Conservation (phyloP, 495 filamentous ascomycete genomes). For the Halenospora varia region DNA sequence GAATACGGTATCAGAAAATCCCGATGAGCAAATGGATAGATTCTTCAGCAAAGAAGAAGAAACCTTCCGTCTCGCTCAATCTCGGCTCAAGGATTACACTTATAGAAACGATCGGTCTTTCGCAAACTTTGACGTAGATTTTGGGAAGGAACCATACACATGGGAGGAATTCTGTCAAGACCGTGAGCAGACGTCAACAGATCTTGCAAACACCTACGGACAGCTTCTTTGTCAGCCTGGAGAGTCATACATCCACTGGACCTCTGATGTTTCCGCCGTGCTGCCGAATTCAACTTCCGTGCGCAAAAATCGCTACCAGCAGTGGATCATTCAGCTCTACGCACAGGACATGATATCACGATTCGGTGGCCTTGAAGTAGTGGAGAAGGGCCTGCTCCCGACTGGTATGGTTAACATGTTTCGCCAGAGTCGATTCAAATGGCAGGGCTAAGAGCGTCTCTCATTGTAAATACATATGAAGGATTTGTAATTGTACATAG, state of each 20-base stretch:
- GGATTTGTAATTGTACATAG: too few species aligned
- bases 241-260: too few species aligned
- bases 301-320: too few species aligned
- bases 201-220: too few species aligned
- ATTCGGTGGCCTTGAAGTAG: slow-evolving; percentile 48
- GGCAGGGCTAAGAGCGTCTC: too few species aligned
- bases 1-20: slow-evolving; percentile 27
- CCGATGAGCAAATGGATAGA: slow-evolving; percentile 29
- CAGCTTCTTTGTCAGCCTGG: too few species aligned
- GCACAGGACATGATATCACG: slow-evolving; percentile 41
- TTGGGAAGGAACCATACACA: too few species aligned
- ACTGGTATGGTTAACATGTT: slow-evolving; percentile 50
- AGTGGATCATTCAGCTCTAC: slow-evolving; percentile 50
- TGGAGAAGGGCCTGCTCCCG: slow-evolving; percentile 51
- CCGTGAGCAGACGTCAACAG: too few species aligned
- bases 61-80: not conserved
- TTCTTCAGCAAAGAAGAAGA: slow-evolving; percentile 37
- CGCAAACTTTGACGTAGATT: too few species aligned
- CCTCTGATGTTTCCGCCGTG: slow-evolving; percentile 2
- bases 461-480: too few species aligned
- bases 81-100: slow-evolving; percentile 10
- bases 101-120: too few species aligned
- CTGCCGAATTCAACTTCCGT: slow-evolving; percentile 28
- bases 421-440: slow-evolving; percentile 48
- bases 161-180: too few species aligned